Evolutionary conservation across 208 protist genomes (phyloP), one percentile per base, ranked within the genome.

Genomic region (Acanthamoeba castellanii): DNA sequence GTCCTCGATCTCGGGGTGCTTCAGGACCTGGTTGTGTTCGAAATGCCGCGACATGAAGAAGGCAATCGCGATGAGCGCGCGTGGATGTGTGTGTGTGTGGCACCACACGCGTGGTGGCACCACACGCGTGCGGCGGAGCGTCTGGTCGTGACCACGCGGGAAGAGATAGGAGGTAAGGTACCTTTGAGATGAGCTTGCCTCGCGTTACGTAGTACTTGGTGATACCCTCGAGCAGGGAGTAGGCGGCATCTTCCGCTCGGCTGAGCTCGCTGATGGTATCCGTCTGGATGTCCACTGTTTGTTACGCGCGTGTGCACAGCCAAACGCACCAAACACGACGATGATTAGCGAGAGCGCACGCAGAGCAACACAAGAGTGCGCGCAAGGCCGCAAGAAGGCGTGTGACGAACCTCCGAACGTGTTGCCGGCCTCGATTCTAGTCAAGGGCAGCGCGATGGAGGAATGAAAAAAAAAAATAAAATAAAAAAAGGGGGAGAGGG

Each of bases 171-270:
- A n/a, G 42, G 13, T 0, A 20, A 6, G 22, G 7, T 14, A 66
- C 82, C 82, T 90, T 90, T 8, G 82, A 90, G 55, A 90, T 27
- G 13, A 90, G 82, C 37, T 90, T 90, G 37, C 52, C 82, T 66
- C 82, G 7, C 27, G 82, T 90, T 11, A 90, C 82, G 37, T 90
- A 90, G 55, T 90, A 90, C 82, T 90, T 90, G 82, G 82, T 90
- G n/a, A 90, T 90, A 1, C 52, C 30, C 55, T 90, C 82, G 34
- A 90, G 37, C 32, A 90, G 82, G 16, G 82, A 27, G 55, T 61
- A 90, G 25, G 32, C 82, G 7, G 82, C 82, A 25, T 90, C 82
- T 27, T 90, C 82, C 55, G 52, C 82, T 34, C 82, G 82, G 30
- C 47, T 90, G 18, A 90, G 82, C 37, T 90, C 82, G 30, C 32